Base-by-base conservation (phyloP, 306 rosid genomes). In the Dalbergia cultrata region DNA sequence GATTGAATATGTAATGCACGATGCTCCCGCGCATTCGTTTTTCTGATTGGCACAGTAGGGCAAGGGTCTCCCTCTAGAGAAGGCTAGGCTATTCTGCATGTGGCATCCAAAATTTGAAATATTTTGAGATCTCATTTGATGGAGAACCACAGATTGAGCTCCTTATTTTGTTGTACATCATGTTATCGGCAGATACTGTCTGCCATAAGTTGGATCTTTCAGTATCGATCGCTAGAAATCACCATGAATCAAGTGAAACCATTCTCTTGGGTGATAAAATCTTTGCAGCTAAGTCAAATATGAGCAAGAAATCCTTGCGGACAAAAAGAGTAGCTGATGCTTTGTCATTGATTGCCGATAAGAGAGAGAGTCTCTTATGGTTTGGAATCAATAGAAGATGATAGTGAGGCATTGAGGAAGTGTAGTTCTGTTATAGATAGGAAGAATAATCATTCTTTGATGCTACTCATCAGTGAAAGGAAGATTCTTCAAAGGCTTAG, bases 91-190 rank as follows among this genome's bases (percentile, higher is more conserved):
- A 84, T 69, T 85, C 88, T 17, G 85, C 88, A 33, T 88, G 89
- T 80, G 90, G 67, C 63, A 79, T 64, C 70, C 80, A 85, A 83
- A 52, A 93, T 87, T 66, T 81, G 0, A 97, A 95, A 83, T 95
- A 93, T 83, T 95, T 90, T 53, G 97, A 95, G 90, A 87, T 95
- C 58, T 95, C 95, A 56, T 84, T 78, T 19, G 86, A 83, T 62
- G 97, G 99, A 78, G 95, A 91, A 65, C 99, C 99, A 57, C 93
- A 91, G 81, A 80, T 67, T 70, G 99, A 95, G 83, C 87, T 93
- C 56, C 86, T 87, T 60, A 75, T 81, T 74, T 83, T 91, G 44
- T 68, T 91, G 56, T 81, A 88, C 89, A 82, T 89, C 72, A 85
- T 93, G 82, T 59, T 90, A 56, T 84, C 90, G 64, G 74, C 90